phyloP scores from a whole-genome alignment of 2,329 filamentous ascomycete species.

The Verticillium nubilum region DNA sequence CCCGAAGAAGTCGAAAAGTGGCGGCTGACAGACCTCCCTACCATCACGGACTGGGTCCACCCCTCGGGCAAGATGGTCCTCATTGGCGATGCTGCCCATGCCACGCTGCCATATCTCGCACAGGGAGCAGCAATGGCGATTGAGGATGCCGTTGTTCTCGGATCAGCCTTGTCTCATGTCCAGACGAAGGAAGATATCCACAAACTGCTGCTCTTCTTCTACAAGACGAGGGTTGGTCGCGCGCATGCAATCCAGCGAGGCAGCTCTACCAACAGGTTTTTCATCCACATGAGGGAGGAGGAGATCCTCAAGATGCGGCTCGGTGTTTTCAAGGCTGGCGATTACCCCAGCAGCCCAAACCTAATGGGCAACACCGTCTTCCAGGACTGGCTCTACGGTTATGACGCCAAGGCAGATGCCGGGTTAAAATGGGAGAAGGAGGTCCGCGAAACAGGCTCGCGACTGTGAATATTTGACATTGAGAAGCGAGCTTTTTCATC shows the following conservation, averaged over 20 bases:
- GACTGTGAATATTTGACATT: neutral
- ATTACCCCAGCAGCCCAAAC: constrained; percentile 9
- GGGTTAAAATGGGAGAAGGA: constrained; percentile 1
- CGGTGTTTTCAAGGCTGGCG: constrained; percentile 3
- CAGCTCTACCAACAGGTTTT: constrained; percentile 8
- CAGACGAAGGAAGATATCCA: neutral
- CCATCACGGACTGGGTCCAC: constrained; percentile 42
- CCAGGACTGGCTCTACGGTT: constrained; percentile 9
- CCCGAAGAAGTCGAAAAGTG: constrained; percentile 5
- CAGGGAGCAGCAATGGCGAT: constrained; percentile 17
- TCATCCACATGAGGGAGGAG: constrained; percentile 9
- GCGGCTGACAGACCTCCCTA: neutral
- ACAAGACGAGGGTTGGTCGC: constrained; percentile 4
- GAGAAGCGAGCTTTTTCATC: too few relatives aligned
- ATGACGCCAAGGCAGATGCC: constrained; percentile 6
- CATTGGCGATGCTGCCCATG: constrained; percentile 19
- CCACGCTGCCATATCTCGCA: constrained; percentile 17
- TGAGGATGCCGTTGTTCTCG: constrained; percentile 18
- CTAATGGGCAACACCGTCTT: constrained; percentile 9
- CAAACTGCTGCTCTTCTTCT: constrained; percentile 5
- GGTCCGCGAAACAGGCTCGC: neutral
- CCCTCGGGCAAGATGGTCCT: constrained; percentile 45
- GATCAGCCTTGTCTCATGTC: constrained; percentile 1
- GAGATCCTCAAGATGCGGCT: constrained; percentile 6
- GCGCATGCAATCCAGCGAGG: constrained; percentile 7